phyloP scores from a whole-genome alignment of 176 grass and related monocot genomes.

The Eragrostis nindensis region DNA sequence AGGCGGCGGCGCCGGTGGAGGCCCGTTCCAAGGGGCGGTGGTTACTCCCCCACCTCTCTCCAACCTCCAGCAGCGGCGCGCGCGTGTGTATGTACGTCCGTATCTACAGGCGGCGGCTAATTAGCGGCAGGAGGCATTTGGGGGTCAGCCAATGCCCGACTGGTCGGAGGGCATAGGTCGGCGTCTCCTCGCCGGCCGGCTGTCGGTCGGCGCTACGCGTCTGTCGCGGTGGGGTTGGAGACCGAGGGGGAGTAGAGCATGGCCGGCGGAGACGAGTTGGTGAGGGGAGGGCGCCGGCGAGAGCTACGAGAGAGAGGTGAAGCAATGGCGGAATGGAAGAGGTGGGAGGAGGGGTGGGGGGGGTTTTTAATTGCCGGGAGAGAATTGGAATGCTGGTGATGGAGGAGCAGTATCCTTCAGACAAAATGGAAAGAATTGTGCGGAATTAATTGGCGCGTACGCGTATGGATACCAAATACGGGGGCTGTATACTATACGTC shows the following conservation, averaged over 20 bases:
- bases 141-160: conserved; percentile 60
- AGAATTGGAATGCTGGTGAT: conserved; percentile 13
- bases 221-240: background rate
- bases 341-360: conserved; percentile 4
- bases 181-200: conserved; percentile 24
- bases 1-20: background rate
- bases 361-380: conserved; percentile 28
- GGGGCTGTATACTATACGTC: background rate
- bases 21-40: conserved; percentile 26
- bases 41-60: background rate
- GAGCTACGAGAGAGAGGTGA: background rate
- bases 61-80: conserved; percentile 10
- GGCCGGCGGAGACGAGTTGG: background rate
- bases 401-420: background rate
- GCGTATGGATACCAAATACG: background rate
- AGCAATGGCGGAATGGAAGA: conserved; percentile 38
- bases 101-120: conserved; percentile 45
- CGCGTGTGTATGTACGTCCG: background rate
- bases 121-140: conserved; percentile 45
- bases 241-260: conserved; percentile 2
- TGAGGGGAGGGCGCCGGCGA: background rate
- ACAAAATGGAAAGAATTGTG: background rate
- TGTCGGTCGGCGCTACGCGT: conserved; percentile 43
- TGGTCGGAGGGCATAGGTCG: conserved; percentile 55
- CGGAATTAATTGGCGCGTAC: background rate